A percentile compares a stretch with the other conserved stretches of the same genome.
Evolutionary conservation across 345 rosid genomes (phyloP).

Genomic region (Kernera saxatilis): DNA sequence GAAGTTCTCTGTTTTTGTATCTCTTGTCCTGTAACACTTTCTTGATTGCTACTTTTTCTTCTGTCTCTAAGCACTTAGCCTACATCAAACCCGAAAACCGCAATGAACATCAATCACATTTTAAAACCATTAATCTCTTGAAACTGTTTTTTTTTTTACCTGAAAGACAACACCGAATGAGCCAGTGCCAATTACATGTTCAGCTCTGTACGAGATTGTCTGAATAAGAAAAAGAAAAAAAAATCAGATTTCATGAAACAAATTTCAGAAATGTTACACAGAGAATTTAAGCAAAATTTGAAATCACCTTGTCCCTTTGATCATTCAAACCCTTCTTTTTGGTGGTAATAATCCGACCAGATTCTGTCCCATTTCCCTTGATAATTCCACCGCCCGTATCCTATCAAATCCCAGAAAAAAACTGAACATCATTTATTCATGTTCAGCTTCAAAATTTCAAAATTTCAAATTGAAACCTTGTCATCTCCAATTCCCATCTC

Average conservation of each 20-base stretch:
- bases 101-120: background rate
- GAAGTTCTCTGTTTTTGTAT: constrained; percentile 92
- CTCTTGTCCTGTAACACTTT: constrained; percentile 98
- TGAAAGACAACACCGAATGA: constrained; percentile 94
- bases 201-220: constrained; percentile 85
- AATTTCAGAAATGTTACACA: background rate
- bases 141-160: constrained; percentile 36
- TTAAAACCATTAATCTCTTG: background rate
- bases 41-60: constrained; percentile 91
- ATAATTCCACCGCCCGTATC: constrained; percentile 20
- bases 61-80: constrained; percentile 98
- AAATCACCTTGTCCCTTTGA: constrained; percentile 60
- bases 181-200: constrained; percentile 96
- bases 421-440: background rate
- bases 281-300: background rate
- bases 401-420: background rate
- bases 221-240: constrained; percentile 7
- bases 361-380: constrained; percentile 70
- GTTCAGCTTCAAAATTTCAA: background rate
- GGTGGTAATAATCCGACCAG: constrained; percentile 88
- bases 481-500: constrained; percentile 56
- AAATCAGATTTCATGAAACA: background rate
- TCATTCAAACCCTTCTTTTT: constrained; percentile 83
- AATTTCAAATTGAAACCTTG: constrained; percentile 36
- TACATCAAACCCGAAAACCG: constrained; percentile 9